These are phyloP conservation scores for Paecilomyces niveus DNA, from an alignment of 2,329 filamentous ascomycete genomes.

Conservation along the genomic window DNA sequence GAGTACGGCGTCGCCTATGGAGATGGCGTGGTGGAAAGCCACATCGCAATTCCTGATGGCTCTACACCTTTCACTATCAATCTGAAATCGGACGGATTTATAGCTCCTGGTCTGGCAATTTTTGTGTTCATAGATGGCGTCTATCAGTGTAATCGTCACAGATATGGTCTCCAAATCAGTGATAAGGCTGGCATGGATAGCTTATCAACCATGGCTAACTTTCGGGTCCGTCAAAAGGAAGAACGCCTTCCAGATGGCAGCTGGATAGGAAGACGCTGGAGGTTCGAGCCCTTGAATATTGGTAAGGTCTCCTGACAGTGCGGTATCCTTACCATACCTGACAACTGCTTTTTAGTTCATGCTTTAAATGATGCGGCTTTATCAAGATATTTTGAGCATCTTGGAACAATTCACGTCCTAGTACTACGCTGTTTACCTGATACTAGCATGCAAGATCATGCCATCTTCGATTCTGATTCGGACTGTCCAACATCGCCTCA, in stretches of 20 bases:
- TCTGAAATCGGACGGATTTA: constrained; percentile 43
- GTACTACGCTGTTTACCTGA: constrained; percentile 17
- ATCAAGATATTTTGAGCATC: constrained; percentile 12
- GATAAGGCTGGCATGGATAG: constrained; percentile 11
- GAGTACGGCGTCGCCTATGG: constrained; percentile 46
- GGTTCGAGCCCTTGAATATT: constrained; percentile 44
- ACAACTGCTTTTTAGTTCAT: background rate
- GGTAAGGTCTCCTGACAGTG: constrained; percentile 25
- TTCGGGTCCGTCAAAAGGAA: constrained; percentile 49
- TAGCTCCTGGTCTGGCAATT: constrained; percentile 47
- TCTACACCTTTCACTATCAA: constrained; percentile 43
- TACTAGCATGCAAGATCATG: background rate
- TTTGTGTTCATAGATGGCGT: constrained; percentile 52
- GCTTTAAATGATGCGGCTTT: background rate
- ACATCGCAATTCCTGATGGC: constrained; percentile 42
- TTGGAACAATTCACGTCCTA: constrained; percentile 23
- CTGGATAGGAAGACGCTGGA: constrained; percentile 48
- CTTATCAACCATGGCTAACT: constrained; percentile 36
- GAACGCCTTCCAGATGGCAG: constrained; percentile 38
- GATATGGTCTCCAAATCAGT: constrained; percentile 33
- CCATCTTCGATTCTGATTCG: background rate
- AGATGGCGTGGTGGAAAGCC: constrained; percentile 47
- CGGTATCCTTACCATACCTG: background rate
- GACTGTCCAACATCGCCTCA: background rate
- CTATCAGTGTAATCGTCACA: constrained; percentile 52